Evolutionary conservation across 352 stramenopile genomes (phyloP), one percentile per base, ranked within the genome.

Genomic region (Peronosclerospora sorghi): DNA sequence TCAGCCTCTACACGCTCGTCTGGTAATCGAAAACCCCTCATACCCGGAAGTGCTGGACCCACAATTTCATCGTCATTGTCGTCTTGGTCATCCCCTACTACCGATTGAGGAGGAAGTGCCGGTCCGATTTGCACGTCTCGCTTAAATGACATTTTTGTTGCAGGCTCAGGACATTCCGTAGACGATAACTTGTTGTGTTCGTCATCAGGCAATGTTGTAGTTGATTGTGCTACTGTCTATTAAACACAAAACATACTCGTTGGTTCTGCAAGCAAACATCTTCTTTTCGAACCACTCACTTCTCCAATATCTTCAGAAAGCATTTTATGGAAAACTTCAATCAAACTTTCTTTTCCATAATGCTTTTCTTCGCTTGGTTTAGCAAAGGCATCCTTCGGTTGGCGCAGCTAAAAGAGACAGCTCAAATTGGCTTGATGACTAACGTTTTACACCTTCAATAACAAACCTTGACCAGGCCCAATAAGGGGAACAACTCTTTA

Each of bases 1-100:
- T 86, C 70, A 2, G 62, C 70, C 38, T 93, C 77, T 1, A 87
- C 64, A 1, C 51, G 60, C 30, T 83, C 69, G 36, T 89, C 79
- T 10, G 80, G 67, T 23, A 67, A 30, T 4, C 80, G 75, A 14
- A 86, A 90, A 4, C 77, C 80, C 19, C 78, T 84, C 68, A 78
- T 86, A 0, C 80, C 80, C 20, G 77, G 80, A 9, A 93, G 51
- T 10, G 71, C 72, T 19, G 80, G 80, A 1, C 80, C 80, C 2
- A 93, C 54, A 19, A 82, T 29, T 0, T 78, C 67, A 14, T 82
- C 66, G 2, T 74, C 63, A 1, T 82, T 59, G 3, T 71, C 49
- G 21, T 51, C 20, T 10, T 47, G 5, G 15, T 43, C 24, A 30
- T 45, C 34, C 20, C 23, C 9, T 5, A 13, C 45, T n/a, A 28